Evolutionary conservation across 2,329 filamentous ascomycete species (phyloP), one percentile per base, ranked within the genome.

Genomic region (Tolypocladium amazonense): DNA sequence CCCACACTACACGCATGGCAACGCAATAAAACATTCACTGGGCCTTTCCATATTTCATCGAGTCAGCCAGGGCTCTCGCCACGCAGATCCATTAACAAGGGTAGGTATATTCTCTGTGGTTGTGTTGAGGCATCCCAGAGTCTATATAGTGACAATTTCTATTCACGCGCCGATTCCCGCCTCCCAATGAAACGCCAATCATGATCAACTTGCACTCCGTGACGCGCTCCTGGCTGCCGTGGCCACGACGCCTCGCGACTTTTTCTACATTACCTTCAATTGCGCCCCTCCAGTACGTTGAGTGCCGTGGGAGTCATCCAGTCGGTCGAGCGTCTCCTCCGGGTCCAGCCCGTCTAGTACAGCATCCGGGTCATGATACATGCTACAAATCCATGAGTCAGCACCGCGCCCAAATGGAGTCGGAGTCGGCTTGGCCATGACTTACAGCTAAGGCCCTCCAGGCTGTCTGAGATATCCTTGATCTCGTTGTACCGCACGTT

Each of bases 391-490:
- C n/a, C 52, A 53, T 47, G 37, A 38, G 23, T 18, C 50, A 56
- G 30, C 43, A 12, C 8, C 35, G 35, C 14, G 14, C 23, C 35
- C 14, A 20, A 39, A 27, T 1, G 35, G 35, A 54, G 12, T 23
- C 30, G 35, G 35, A 54, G 12, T 23, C 30, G 50, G 50, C 30
- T 15, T 30, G 30, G 4, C 30, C 50, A 9, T 15, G 11, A 56
- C 88, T 80, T 82, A 90, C 89, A 92, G 75, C 81, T 86, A 63
- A 97, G 81, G 61, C 82, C 83, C 73, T 97, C 92, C 45, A 99
- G 80, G 68, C 82, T 87, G 66, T 93, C 88, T 66, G 88, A 91
- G 59, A 99, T 85, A 62, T 91, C 87, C 76, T 90, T 92, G 72
- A 97, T 91, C 69, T 96, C 88, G 47, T 80, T 81, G 57, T 84